Conservation (phyloP, 2,329 filamentous ascomycete genomes). For the Fusarium sp. region DNA sequence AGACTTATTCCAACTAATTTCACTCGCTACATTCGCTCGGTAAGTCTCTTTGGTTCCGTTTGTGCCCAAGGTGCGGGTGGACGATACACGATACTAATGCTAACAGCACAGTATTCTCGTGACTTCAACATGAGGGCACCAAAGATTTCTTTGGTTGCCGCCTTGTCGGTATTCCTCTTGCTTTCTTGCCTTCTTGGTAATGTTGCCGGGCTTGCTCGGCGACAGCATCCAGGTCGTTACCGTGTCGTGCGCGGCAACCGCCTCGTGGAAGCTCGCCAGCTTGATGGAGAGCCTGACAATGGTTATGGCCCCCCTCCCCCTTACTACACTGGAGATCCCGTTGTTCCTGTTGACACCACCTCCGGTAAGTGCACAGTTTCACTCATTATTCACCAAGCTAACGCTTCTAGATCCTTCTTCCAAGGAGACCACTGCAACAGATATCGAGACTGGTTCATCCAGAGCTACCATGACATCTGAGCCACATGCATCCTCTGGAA, state of each 20-base stretch:
- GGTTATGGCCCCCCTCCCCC: slow-evolving; percentile 41
- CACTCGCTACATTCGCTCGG: background rate
- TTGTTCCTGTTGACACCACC: background rate
- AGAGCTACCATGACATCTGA: background rate
- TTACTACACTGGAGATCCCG: slow-evolving; percentile 35
- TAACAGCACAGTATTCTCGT: slow-evolving; percentile 4
- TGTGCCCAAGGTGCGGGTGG: background rate
- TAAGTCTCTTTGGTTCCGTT: background rate
- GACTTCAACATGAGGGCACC: slow-evolving; percentile 54
- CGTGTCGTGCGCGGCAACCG: slow-evolving; percentile 16
- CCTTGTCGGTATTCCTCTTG: slow-evolving; percentile 49
- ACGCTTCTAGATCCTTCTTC: slow-evolving; percentile 26
- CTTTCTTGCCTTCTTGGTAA: slow-evolving; percentile 35
- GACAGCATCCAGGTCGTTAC: background rate
- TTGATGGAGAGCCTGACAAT: slow-evolving; percentile 24
- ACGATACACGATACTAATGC: slow-evolving; percentile 6
- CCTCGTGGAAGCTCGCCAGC: slow-evolving; percentile 22
- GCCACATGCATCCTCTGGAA: slow-evolving; percentile 1
- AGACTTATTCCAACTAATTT: slow-evolving; percentile 1
- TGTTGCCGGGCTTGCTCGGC: slow-evolving; percentile 13
- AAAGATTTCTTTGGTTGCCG: slow-evolving; percentile 46
- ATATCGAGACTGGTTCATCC: background rate
- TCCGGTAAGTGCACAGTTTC: slow-evolving; percentile 20
- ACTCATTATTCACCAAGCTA: background rate
- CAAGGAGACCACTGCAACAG: slow-evolving; percentile 4